phyloP scores from a whole-genome alignment of 2,329 filamentous ascomycete species.

The Fusarium praegraminearum region DNA sequence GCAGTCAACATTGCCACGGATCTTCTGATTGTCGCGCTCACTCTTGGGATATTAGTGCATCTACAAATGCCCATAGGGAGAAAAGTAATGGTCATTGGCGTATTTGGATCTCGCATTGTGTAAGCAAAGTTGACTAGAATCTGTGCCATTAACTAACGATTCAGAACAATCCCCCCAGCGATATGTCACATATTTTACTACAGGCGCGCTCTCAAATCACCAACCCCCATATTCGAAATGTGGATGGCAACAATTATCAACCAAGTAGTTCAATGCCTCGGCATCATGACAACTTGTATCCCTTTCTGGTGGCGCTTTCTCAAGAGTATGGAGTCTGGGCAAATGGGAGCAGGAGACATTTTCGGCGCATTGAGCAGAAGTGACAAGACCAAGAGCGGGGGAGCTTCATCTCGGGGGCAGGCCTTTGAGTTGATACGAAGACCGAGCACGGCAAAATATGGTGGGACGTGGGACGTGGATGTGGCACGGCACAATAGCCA shows the following conservation, averaged over 20 bases:
- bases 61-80: slow-evolving; percentile 14
- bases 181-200: slow-evolving; percentile 19
- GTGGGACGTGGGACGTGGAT: slow-evolving; percentile 14
- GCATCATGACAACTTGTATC: slow-evolving; percentile 16
- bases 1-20: neutral
- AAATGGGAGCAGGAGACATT: slow-evolving; percentile 16
- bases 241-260: slow-evolving; percentile 17
- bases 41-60: neutral
- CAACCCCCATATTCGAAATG: slow-evolving; percentile 9
- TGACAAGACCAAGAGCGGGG: slow-evolving; percentile 15
- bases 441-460: slow-evolving; percentile 7
- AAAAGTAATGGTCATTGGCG: slow-evolving; percentile 10
- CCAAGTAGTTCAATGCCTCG: slow-evolving; percentile 14
- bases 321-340: slow-evolving; percentile 14
- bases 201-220: neutral
- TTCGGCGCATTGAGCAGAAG: slow-evolving; percentile 9
- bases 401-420: neutral
- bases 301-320: slow-evolving; percentile 26
- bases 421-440: slow-evolving; percentile 16
- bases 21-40: neutral
- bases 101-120: slow-evolving; percentile 17
- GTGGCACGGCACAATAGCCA: slow-evolving; percentile 20
- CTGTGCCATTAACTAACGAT: neutral
- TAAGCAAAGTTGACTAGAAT: neutral
- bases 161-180: slow-evolving; percentile 7